Conservation (phyloP, 257 asterid genomes). For the Phtheirospermum japonicum region DNA sequence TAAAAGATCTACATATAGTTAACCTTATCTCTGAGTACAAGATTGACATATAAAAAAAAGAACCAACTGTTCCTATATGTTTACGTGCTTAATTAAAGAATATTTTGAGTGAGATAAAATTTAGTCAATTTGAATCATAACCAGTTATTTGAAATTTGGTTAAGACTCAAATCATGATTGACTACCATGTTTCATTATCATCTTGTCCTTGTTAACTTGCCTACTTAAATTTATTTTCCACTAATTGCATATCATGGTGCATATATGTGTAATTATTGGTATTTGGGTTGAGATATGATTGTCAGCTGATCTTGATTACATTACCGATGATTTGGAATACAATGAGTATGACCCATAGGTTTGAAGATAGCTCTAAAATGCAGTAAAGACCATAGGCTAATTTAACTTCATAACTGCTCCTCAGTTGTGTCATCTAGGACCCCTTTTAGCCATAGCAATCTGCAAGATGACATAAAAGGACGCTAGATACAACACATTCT, state of each 20-base stretch:
- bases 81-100: not conserved
- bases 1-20: slow-evolving; percentile 4
- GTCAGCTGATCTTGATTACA: slow-evolving; percentile 13
- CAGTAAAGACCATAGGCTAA: slow-evolving; percentile 2
- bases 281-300: not conserved
- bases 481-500: not conserved
- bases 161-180: slow-evolving; percentile 9
- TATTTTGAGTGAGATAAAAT: not conserved
- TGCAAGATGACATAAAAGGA: slow-evolving; percentile 1
- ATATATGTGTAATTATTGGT: not conserved
- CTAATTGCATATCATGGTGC: slow-evolving; percentile 8
- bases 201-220: not conserved
- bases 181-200: not conserved
- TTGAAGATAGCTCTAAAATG: slow-evolving; percentile 10
- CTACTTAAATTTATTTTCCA: slow-evolving; percentile 2
- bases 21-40: slow-evolving; percentile 17
- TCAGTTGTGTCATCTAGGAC: not conserved
- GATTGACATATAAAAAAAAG: slow-evolving; percentile 14
- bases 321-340: not conserved
- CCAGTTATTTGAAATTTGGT: slow-evolving; percentile 3
- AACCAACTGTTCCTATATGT: not conserved
- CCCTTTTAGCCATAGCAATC: not conserved
- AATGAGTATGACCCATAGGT: not conserved
- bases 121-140: slow-evolving; percentile 11
- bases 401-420: not conserved